phyloP scores from a whole-genome alignment of 2,329 filamentous ascomycete species.

The Cadophora gregata region DNA sequence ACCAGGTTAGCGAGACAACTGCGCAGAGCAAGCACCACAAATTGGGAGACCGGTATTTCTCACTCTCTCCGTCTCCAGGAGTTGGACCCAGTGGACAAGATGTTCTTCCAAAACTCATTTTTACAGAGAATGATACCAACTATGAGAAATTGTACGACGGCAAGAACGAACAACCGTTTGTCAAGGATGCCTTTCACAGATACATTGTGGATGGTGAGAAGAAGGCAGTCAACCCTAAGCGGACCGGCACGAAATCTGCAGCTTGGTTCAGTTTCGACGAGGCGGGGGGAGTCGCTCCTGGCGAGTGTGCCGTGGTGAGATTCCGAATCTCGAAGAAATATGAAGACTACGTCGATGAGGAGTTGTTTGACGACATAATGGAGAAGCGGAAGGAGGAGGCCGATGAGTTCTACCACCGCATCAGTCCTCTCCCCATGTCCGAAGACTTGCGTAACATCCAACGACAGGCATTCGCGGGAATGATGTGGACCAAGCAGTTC shows the following conservation, averaged over 20 bases:
- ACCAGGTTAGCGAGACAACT: conserved; percentile 67
- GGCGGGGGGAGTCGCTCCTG: conserved; percentile 82
- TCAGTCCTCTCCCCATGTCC: conserved; percentile 91
- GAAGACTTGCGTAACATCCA: conserved; percentile 96
- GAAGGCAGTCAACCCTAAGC: conserved; percentile 78
- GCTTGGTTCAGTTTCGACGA: conserved; percentile 95
- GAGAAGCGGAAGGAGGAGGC: conserved; percentile 87
- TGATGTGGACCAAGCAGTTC: conserved; percentile 99
- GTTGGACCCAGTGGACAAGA: conserved; percentile 80
- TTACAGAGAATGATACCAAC: conserved; percentile 97
- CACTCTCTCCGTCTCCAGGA: conserved; percentile 89
- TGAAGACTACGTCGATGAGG: conserved; percentile 85
- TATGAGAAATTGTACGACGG: conserved; percentile 76
- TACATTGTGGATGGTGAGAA: conserved; percentile 84
- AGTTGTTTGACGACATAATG: conserved; percentile 88
- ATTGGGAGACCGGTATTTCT: conserved; percentile 81
- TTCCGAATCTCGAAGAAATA: conserved; percentile 83
- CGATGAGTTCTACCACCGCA: conserved; percentile 93
- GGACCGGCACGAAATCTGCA: conserved; percentile 84
- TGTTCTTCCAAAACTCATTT: conserved; percentile 83
- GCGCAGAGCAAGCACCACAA: conserved; percentile 80
- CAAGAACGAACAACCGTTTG: conserved; percentile 80
- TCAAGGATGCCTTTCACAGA: conserved; percentile 94
- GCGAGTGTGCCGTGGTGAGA: conserved; percentile 93
- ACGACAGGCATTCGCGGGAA: conserved; percentile 90